Evolutionary conservation across 768 basidiomycete genomes (phyloP), one percentile per base, ranked within the genome.

Genomic region (Suillus spraguei): DNA sequence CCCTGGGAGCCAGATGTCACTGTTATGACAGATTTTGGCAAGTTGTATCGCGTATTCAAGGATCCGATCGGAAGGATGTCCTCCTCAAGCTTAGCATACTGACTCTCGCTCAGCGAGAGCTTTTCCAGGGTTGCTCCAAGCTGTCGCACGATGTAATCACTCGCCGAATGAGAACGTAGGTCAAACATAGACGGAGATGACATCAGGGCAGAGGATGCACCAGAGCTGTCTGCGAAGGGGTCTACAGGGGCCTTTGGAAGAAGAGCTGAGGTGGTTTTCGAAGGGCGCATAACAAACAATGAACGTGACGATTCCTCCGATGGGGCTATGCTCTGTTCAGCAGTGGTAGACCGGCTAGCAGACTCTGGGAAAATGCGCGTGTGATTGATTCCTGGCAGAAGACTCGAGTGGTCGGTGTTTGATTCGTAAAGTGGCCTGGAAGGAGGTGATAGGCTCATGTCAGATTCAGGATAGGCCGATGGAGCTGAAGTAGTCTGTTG

Each of bases 101-200:
- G 52, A n/a, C 20, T 35, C 33, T 53, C 52, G 20, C 52, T 5
- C 32, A 53, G 33, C 17, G 52, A 53, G 11, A 53, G 52, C 52
- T 53, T 53, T 35, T 53, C 52, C 5, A 53, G 11, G 52, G 52
- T 53, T 53, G 32, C 6, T 1, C 52, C 20, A 35, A 53, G 52
- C 33, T 53, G 52, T n/a, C 52, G 52, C 20, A 53, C 32, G 33
- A 53, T 35, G 52, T 53, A 53, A 53, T 53, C 52, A 35, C 52
- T 33, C 20, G 33, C 33, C 20, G 52, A 53, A 35, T 35, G 52
- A 53, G 52, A 35, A 13, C 52, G 52, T 11, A 53, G 52, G 20
- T 35, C 3, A n/a, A 53, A 53, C 32, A 53, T 33, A 33, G 52
- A 35, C 3, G 52, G 52, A 33, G 52, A 53, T n/a, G 52, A 53